Percentiles rank a stretch among this genome's conserved stretches.
Evolutionary conservation across 2,329 filamentous ascomycete species (phyloP).

Genomic region (Aspergillus ustus): DNA sequence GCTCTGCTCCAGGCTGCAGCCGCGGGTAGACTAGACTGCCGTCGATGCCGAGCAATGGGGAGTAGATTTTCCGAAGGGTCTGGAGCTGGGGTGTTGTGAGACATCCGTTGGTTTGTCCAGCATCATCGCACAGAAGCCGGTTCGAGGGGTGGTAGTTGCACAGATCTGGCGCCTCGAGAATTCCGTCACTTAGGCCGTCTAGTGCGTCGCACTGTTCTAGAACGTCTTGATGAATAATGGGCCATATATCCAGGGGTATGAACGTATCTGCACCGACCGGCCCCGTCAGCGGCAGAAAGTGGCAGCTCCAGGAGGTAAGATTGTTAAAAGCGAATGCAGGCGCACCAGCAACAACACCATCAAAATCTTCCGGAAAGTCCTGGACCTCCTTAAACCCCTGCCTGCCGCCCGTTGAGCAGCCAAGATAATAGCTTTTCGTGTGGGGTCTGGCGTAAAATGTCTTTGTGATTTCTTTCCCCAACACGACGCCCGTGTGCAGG

Average conservation of each 20-base stretch:
- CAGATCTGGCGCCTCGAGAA: constrained; percentile 44
- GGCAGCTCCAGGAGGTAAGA: constrained; percentile 43
- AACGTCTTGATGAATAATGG: constrained; percentile 41
- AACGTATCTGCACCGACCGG: constrained; percentile 29
- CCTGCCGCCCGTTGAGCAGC: constrained; percentile 12
- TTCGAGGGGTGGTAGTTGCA: constrained; percentile 41
- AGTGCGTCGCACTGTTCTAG: constrained; percentile 39
- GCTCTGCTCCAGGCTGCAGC: constrained; percentile 22
- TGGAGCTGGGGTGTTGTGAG: constrained; percentile 20
- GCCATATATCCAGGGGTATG: constrained; percentile 18
- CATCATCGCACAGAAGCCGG: constrained; percentile 34
- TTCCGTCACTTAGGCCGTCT: constrained; percentile 39
- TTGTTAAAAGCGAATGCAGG: constrained; percentile 48
- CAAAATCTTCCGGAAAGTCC: constrained; percentile 24
- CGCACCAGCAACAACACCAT: constrained; percentile 51
- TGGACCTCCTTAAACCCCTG: constrained; percentile 14
- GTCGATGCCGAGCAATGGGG: constrained; percentile 15
- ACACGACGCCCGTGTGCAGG: constrained; percentile 5
- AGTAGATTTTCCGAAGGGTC: constrained; percentile 15
- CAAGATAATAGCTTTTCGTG: constrained; percentile 16
- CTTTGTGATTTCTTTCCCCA: constrained; percentile 9
- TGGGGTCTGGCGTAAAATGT: constrained; percentile 11
- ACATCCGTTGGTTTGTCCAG: constrained; percentile 22
- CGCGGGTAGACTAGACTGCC: constrained; percentile 26
- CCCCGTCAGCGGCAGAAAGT: constrained; percentile 44